These are phyloP conservation scores for Saururus chinensis DNA, from an alignment of 164 flowering plant genomes.

Conservation along the genomic window DNA sequence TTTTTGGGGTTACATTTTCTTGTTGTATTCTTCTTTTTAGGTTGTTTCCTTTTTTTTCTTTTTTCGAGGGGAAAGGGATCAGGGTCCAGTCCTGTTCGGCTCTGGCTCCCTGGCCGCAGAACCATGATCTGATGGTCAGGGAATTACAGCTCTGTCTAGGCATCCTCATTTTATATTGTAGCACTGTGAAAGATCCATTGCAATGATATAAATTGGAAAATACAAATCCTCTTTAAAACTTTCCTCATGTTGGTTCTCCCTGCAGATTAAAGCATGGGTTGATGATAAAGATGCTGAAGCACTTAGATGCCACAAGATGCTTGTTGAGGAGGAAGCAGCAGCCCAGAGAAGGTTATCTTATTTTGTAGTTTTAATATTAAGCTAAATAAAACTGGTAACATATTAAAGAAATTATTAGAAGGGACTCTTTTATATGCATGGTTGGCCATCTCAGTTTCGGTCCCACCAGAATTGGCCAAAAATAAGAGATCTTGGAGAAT, in stretches of 20 bases:
- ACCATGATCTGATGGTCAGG: no score
- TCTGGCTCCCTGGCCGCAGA: no score
- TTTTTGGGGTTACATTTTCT: not conserved
- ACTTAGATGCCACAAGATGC: constrained; percentile 77
- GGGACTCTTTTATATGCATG: no score
- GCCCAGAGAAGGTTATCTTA: constrained; percentile 55
- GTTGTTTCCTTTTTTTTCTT: not conserved
- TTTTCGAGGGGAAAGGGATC: no score
- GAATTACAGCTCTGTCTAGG: not conserved
- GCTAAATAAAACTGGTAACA: no score
- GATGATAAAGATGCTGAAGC: constrained; percentile 90
- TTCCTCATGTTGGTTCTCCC: not conserved
- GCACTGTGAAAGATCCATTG: not conserved
- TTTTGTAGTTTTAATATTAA: not conserved
- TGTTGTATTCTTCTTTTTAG: not conserved
- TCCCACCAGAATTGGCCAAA: no score
- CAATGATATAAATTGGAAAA: not conserved
- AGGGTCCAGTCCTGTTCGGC: no score
- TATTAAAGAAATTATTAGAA: no score
- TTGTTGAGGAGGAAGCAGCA: constrained; percentile 94
- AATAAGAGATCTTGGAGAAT: no score
- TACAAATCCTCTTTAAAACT: not conserved
- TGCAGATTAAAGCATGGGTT: constrained; percentile 71
- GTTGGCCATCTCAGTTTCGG: no score
- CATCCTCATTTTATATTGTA: not conserved